Base-by-base conservation (phyloP, 805 yeast species). In the Candida nemodendra region DNA sequence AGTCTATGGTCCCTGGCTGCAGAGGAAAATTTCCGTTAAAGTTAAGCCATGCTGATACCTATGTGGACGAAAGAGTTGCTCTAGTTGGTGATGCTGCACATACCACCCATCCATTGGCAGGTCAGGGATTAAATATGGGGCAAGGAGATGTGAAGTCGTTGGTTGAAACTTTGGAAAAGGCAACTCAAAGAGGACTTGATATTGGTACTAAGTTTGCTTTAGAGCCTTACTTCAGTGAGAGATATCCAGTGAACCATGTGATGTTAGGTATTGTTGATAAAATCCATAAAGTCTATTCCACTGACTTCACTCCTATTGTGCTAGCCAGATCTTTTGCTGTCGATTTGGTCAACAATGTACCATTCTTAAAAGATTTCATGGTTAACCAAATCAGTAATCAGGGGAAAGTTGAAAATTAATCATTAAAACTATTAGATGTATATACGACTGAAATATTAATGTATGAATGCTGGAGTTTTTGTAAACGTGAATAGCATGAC, bases 71-170 rank as follows among this genome's bases (percentile, higher is more conserved):
- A 3, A 71, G 98, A 48, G 74, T 91, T 21, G 98, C 97, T 0
- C 66, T 93, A n/a, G 85, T 91, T 8, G 99, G 99, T 18, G 99
- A 93, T 63, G 98, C 99, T 1, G 98, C 98, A 0, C 99, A 93
- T 53, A 84, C 97, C 0, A 87, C 96, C 1, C 98, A 93, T 59
- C 99, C 99, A 2, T 70, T 93, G 42, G 97, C 97, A 4, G 99
- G 99, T 8, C 99, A 93, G 64, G 99, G 99, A 18, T 73, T 93
- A 39, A 93, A 93, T 61, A 89, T 91, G 96, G 99, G 99, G 15
- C 97, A 90, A 60, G 81, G 84, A 18, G 99, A 93, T 58, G 96
- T 87, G 2, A 79, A 81, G 41, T 67, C 81, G 2, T 68, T 93
- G 21, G 79, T 82, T 1, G 65, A 57, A 2, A 85, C 91, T 0